Percentiles rank a stretch among this genome's conserved stretches.
These are phyloP conservation scores for Solanum pennellii DNA, from an alignment of 257 asterid species.

Conservation along the genomic window DNA sequence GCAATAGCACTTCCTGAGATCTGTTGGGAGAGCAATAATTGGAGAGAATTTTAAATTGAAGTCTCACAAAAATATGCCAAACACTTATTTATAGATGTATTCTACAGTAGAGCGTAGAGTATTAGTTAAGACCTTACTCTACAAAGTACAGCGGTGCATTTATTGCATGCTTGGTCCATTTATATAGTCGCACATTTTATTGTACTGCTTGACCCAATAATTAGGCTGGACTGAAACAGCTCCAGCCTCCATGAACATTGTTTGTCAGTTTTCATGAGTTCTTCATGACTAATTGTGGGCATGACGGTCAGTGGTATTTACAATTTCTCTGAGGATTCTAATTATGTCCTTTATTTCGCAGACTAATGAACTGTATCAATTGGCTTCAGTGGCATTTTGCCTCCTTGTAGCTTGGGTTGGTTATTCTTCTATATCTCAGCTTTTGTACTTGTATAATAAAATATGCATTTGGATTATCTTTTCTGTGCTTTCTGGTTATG, in stretches of 20 bases:
- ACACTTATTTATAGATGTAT: not conserved
- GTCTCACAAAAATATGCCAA: not conserved
- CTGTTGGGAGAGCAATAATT: not conserved
- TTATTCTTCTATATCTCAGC: conserved; percentile 9
- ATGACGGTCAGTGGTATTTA: not conserved
- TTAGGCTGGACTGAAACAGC: not conserved
- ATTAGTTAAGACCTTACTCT: not conserved
- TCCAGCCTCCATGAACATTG: not conserved
- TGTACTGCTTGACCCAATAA: not conserved
- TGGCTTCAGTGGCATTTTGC: conserved; percentile 97
- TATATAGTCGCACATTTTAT: not conserved
- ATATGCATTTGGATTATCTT: not conserved
- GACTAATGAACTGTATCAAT: conserved; percentile 97
- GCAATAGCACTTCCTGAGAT: not conserved
- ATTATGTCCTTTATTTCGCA: conserved; percentile 22
- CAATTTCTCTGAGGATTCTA: not conserved
- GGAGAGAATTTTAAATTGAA: not conserved
- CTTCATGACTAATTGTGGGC: not conserved
- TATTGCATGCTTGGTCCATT: not conserved
- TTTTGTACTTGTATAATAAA: not conserved
- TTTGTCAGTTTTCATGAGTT: not conserved
- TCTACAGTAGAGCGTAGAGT: not conserved
- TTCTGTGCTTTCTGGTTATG: not conserved
- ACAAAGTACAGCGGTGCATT: not conserved
- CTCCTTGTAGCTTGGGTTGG: conserved; percentile 98